A percentile compares a stretch with the other conserved stretches of the same genome.
phyloP scores from a whole-genome alignment of 306 rosid species.

The Vigna reflexopilosa region DNA sequence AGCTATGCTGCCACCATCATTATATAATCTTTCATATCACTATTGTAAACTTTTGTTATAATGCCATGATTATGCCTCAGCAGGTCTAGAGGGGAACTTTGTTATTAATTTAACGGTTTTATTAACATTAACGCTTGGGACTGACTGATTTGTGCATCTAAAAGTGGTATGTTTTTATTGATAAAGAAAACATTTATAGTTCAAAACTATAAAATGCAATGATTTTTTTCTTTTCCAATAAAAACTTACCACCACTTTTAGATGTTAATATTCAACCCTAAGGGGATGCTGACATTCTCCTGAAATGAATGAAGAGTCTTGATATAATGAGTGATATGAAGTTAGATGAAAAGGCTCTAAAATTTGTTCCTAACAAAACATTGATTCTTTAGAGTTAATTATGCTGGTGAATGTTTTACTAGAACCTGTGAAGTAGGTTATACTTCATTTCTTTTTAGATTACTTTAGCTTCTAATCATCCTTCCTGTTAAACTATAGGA shows the following conservation, averaged over 20 bases:
- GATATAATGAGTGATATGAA: slow-evolving; percentile 2
- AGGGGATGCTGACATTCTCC: background rate
- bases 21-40: slow-evolving; percentile 32
- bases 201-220: background rate
- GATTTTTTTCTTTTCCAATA: background rate
- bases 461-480: background rate
- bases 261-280: background rate
- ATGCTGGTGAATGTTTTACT: slow-evolving; percentile 27
- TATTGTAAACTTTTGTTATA: slow-evolving; percentile 32
- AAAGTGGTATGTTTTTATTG: background rate
- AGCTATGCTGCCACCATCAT: slow-evolving; percentile 30
- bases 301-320: slow-evolving; percentile 24
- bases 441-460: slow-evolving; percentile 36
- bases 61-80: slow-evolving; percentile 33
- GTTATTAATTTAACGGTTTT: background rate
- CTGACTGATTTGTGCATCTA: slow-evolving; percentile 8
- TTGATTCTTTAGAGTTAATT: slow-evolving; percentile 8
- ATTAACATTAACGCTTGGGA: background rate
- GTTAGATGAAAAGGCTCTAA: slow-evolving; percentile 29
- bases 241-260: background rate
- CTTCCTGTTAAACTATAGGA: background rate
- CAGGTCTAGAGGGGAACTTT: slow-evolving; percentile 22
- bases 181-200: background rate
- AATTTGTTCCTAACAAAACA: slow-evolving; percentile 15
- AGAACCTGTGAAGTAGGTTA: slow-evolving; percentile 8